phyloP scores from a whole-genome alignment of 306 rosid genomes.

The Pterocarpus macrocarpus region DNA sequence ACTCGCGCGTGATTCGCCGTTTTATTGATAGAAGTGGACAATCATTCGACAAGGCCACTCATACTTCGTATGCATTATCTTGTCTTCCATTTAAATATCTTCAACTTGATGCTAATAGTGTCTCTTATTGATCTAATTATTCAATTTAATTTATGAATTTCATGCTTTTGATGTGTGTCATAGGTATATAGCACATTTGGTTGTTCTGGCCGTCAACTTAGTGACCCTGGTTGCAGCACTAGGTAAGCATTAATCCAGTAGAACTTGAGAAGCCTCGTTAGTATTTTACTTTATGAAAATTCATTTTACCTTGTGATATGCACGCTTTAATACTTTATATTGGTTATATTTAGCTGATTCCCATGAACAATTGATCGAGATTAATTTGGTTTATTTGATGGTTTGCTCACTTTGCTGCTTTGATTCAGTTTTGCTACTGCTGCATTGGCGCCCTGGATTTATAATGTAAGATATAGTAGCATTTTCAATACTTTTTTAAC shows the following conservation, averaged over 20 bases:
- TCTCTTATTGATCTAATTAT: not conserved
- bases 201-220: conserved; percentile 62
- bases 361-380: no score
- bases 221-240: conserved; percentile 62
- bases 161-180: conserved; percentile 3
- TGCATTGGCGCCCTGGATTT: conserved; percentile 81
- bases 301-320: not conserved
- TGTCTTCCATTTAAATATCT: not conserved
- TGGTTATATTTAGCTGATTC: not conserved
- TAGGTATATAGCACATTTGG: conserved; percentile 64
- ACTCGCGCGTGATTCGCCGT: conserved; percentile 55
- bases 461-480: conserved; percentile 55
- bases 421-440: conserved; percentile 62
- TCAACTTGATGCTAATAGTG: not conserved
- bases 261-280: no score
- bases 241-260: conserved; percentile 46
- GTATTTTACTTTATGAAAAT: not conserved
- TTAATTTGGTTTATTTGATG: conserved; percentile 35
- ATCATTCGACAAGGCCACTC: conserved; percentile 57
- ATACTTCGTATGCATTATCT: conserved; percentile 55
- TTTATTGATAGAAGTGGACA: conserved; percentile 54
- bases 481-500: not conserved
- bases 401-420: conserved; percentile 38
- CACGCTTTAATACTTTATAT: not conserved
- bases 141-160: not conserved